Conservation (phyloP, 352 stramenopile species). For the Phytophthora cactorum region DNA sequence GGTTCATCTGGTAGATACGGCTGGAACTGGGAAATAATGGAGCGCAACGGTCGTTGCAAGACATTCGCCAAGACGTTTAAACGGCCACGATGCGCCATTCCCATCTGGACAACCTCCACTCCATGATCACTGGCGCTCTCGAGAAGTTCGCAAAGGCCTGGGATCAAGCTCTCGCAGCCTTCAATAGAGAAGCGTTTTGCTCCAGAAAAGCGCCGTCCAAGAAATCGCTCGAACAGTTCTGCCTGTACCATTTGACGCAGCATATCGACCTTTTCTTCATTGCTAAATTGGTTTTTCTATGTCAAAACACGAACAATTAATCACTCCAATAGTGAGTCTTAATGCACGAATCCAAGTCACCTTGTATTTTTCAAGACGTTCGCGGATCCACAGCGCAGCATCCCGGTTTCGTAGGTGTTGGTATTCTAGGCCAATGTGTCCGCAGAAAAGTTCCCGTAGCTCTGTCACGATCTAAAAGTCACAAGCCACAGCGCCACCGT, state of each 20-base stretch:
- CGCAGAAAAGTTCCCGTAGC: conserved; percentile 96
- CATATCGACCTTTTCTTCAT: conserved; percentile 94
- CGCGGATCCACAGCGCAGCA: conserved; percentile 82
- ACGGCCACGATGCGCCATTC: conserved; percentile 98
- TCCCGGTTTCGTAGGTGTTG: conserved; percentile 97
- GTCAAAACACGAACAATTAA: neutral
- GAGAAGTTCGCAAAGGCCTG: conserved; percentile 95
- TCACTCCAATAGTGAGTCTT: neutral
- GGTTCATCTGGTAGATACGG: conserved; percentile 85
- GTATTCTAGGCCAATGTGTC: conserved; percentile 97
- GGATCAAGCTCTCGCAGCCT: conserved; percentile 96
- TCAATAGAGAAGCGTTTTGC: conserved; percentile 99
- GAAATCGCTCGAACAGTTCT: conserved; percentile 98
- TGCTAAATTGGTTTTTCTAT: conserved; percentile 49
- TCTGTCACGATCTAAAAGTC: conserved; percentile 89
- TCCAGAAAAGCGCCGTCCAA: conserved; percentile 93
- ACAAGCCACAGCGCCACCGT: conserved; percentile 60
- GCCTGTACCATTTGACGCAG: conserved; percentile 95
- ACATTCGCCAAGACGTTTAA: conserved; percentile 99
- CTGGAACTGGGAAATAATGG: conserved; percentile 93
- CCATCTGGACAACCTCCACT: conserved; percentile 98
- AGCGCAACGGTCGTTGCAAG: conserved; percentile 95
- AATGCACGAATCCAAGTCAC: conserved; percentile 14
- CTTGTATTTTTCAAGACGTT: conserved; percentile 73
- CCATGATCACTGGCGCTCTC: conserved; percentile 95